phyloP scores from a whole-genome alignment of 257 asterid species.

The Nemophila menziesii region DNA sequence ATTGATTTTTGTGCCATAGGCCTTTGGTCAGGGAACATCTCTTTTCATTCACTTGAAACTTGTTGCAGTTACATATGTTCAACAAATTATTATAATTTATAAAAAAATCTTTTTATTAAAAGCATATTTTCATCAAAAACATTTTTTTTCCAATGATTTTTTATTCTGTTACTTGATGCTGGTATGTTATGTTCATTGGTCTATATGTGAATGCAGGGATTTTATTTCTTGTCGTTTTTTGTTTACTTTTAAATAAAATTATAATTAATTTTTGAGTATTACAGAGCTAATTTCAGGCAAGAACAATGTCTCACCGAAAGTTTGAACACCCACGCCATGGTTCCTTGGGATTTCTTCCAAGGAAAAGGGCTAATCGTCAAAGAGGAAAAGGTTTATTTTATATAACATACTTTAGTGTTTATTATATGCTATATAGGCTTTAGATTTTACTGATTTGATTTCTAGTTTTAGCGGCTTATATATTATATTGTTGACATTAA shows the following conservation, averaged over 20 bases:
- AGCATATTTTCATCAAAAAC: too few relatives aligned
- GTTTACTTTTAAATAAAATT: background rate
- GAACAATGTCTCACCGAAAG: constrained; percentile 71
- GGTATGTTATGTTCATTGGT: background rate
- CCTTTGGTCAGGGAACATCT: constrained; percentile 83
- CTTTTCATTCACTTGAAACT: constrained; percentile 23
- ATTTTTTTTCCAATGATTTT: background rate
- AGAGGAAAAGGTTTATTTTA: constrained; percentile 77
- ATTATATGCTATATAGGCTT: background rate
- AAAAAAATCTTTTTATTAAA: background rate
- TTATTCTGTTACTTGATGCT: background rate
- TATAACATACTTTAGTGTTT: background rate
- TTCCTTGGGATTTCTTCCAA: constrained; percentile 77
- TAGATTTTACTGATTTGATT: too few relatives aligned
- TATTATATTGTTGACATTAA: background rate
- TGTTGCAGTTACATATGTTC: constrained; percentile 7
- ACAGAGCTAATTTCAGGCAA: constrained; percentile 21
- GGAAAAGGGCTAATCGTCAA: constrained; percentile 67
- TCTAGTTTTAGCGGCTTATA: too few relatives aligned
- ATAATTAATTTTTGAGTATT: constrained; percentile 16
- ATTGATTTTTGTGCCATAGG: constrained; percentile 56
- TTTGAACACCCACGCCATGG: constrained; percentile 96
- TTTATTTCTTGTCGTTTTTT: too few relatives aligned
- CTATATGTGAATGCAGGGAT: too few relatives aligned
- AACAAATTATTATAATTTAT: background rate